These are phyloP conservation scores for Thelephora aurantiotincta DNA, from an alignment of 768 basidiomycete genomes.

Conservation along the genomic window DNA sequence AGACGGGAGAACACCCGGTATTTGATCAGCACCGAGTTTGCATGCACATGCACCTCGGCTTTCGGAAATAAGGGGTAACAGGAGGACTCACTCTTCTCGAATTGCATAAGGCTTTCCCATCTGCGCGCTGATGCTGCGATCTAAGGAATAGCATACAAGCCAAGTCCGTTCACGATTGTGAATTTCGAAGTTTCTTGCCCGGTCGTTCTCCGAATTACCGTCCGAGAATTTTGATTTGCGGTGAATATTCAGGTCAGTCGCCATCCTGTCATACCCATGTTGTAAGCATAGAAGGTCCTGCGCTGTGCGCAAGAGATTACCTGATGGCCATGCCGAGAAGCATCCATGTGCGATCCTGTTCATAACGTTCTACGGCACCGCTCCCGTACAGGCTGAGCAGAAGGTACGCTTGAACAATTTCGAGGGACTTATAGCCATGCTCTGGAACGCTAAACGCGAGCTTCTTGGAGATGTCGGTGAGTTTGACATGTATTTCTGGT, in stretches of 20 bases:
- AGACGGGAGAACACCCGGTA: not conserved
- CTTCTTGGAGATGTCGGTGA: constrained; percentile 74
- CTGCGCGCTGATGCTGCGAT: constrained; percentile 84
- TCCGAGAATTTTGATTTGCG: constrained; percentile 56
- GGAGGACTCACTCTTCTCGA: constrained; percentile 73
- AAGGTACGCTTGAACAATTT: constrained; percentile 91
- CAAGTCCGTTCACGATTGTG: constrained; percentile 93
- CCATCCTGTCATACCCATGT: constrained; percentile 46
- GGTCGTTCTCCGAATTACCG: constrained; percentile 66
- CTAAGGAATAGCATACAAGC: constrained; percentile 77
- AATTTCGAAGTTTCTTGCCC: constrained; percentile 68
- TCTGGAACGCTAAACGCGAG: constrained; percentile 82
- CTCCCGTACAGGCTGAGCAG: constrained; percentile 83
- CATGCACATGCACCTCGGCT: not conserved
- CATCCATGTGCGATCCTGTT: constrained; percentile 92
- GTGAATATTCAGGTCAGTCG: constrained; percentile 89
- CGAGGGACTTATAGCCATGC: constrained; percentile 81
- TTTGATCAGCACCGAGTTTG: constrained; percentile 3
- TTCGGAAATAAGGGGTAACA: not conserved
- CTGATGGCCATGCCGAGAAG: constrained; percentile 77
- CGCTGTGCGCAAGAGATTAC: constrained; percentile 12
- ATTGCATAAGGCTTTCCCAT: constrained; percentile 95
- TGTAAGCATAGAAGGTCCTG: not conserved
- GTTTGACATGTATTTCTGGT: constrained; percentile 65
- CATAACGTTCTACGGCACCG: constrained; percentile 90